Base-by-base conservation (phyloP, 163 green algal species). In the Chlamydomonas reinhardtii region DNA sequence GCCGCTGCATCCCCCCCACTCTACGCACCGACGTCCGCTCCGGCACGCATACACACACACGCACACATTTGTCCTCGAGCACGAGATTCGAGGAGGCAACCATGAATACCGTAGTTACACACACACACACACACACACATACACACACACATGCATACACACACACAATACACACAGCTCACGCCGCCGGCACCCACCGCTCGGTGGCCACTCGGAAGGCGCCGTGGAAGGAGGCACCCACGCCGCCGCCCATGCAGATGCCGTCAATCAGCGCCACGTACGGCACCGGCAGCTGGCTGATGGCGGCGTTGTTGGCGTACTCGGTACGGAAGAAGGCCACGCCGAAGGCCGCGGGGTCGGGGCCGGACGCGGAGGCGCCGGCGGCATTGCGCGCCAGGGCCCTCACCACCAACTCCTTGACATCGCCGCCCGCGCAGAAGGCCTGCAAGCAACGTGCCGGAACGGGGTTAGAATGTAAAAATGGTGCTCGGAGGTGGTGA, bases 181-280 rank as follows among this genome's bases (percentile, higher is more conserved):
- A 48, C 39, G 39, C 39, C n/a, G n/a, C n/a, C n/a, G n/a, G 39
- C 39, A 48, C 48, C 48, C 72, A 97, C 95, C 88, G 91, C 77
- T 99, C 98, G 2, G 98, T 99, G 6, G 96, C 97, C 2, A 99
- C 91, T 1, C 96, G 83, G 90, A 98, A 98, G 29, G 74, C 74
- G 66, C 97, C 97, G 83, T 99, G 95, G 75, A 98, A 94, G 15
- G 94, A 97, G 29, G 99, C 76, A 31, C 98, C 97, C 8, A 92
- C 95, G 9, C 97, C 97, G 29, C 98, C 97, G 3, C 98, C 98
- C 95, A 99, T 98, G 8, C 94, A 92, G 70, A 99, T 96, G 75
- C 97, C 97, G 81, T 99, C 96, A 25, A 99, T 90, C 20, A 99
- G 56, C 1, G 95, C 93, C 1, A 99, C 91, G 84, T 98, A 96